phyloP scores from a whole-genome alignment of 331 rosid species.

The Dryas integrifolia region DNA sequence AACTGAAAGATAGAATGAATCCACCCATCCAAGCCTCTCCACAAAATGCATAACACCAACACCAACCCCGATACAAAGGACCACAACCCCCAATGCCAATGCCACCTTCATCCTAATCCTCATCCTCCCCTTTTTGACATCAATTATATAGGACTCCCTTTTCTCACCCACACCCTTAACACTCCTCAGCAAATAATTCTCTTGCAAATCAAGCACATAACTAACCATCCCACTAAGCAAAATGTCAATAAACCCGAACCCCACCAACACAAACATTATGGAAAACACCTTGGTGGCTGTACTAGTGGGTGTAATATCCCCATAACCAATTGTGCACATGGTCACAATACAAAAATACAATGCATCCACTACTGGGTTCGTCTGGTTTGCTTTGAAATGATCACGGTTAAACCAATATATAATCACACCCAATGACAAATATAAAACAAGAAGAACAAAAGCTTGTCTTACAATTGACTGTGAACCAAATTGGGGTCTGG shows the following conservation, averaged over 20 bases:
- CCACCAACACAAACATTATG: constrained; percentile 79
- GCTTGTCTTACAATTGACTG: constrained; percentile 65
- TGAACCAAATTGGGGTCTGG: constrained; percentile 53
- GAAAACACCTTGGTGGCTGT: constrained; percentile 76
- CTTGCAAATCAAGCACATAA: constrained; percentile 91
- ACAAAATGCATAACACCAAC: constrained; percentile 76
- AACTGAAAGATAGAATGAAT: constrained; percentile 89
- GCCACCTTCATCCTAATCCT: constrained; percentile 97
- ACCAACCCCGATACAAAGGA: constrained; percentile 82
- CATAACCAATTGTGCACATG: constrained; percentile 96
- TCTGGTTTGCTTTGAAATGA: constrained; percentile 49
- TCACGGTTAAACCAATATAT: constrained; percentile 72
- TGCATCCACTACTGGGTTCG: constrained; percentile 87
- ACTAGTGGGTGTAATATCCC: constrained; percentile 81
- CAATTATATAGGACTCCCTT: constrained; percentile 68
- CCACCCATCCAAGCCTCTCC: constrained; percentile 83
- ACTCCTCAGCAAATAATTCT: constrained; percentile 60
- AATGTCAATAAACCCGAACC: constrained; percentile 88
- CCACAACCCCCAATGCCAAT: constrained; percentile 85
- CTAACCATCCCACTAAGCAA: constrained; percentile 88
- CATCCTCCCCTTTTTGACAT: constrained; percentile 97
- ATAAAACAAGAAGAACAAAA: constrained; percentile 52
- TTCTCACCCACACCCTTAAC: constrained; percentile 52
- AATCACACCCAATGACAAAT: constrained; percentile 67
- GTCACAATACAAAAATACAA: constrained; percentile 91